These are phyloP conservation scores for Sordariomycetes sp. DNA, from an alignment of 2,329 filamentous ascomycete species.

Conservation along the genomic window DNA sequence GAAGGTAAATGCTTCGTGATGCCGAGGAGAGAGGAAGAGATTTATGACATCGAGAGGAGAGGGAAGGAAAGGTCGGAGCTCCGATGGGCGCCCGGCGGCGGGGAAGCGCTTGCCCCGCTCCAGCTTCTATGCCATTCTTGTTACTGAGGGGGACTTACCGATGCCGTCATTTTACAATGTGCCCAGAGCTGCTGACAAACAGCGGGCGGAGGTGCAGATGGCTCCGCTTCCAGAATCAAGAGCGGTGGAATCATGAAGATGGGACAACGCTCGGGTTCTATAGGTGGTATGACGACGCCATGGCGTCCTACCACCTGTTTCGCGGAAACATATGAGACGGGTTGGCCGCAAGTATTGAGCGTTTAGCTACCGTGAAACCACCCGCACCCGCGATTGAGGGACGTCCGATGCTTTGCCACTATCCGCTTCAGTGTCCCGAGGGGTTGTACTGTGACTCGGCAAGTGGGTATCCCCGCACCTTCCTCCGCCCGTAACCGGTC, in stretches of 20 bases:
- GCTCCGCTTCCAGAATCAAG: not conserved
- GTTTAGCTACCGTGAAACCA: not conserved
- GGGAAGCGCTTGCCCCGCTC: slow-evolving; percentile 4
- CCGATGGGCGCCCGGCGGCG: slow-evolving; percentile 5
- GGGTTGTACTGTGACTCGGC: not conserved
- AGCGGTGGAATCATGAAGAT: not conserved
- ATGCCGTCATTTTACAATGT: not conserved
- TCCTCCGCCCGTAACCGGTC: not conserved
- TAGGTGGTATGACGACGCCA: not conserved
- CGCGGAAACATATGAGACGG: not conserved
- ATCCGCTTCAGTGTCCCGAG: not conserved
- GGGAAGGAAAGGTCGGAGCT: slow-evolving; percentile 4
- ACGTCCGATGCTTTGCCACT: not conserved
- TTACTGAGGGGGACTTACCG: not conserved
- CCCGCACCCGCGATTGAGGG: not conserved
- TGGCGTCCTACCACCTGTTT: not conserved
- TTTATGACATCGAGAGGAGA: slow-evolving; percentile 2
- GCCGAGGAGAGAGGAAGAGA: slow-evolving; percentile 1
- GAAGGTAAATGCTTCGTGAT: slow-evolving; percentile 2
- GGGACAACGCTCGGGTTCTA: not conserved
- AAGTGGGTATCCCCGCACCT: not conserved
- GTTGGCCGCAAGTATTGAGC: not conserved
- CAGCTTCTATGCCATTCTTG: slow-evolving; percentile 3
- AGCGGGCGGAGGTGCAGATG: not conserved
- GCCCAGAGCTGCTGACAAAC: not conserved